Base-by-base conservation (phyloP, 2,329 filamentous ascomycete genomes). In the Arthrobotrys pseudoclavata region DNA sequence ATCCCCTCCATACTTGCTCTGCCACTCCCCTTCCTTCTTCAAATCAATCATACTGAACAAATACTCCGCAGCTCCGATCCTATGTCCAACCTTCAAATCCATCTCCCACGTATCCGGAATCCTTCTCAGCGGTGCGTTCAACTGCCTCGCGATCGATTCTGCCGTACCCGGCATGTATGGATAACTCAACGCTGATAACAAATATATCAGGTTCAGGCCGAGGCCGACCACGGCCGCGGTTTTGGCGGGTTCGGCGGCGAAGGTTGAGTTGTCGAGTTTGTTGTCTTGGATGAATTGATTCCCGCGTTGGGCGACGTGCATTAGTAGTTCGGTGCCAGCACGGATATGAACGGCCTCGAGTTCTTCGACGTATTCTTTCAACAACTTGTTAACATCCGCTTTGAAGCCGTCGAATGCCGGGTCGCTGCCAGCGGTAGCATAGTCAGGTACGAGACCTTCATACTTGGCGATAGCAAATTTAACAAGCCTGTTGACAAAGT, bases 91-190 rank as follows among this genome's bases (percentile, higher is more conserved):
- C 81, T 89, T 87, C 80, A 96, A 85, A 40, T 83, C 83, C 1
- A 86, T 84, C 78, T 89, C 86, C 91, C 92, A 96, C 52, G 85
- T 86, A 79, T 91, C 88, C 0, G 92, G 91, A 78, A 94, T 93
- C 40, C 84, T 84, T 57, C 87, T 84, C 82, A 88, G 84, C 67
- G 88, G 83, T 55, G 84, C 84, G 74, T 91, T 89, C 29, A 98
- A 88, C 85, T 97, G 95, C 79, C 88, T 84, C 80, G 93, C 88
- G 81, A 97, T 97, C 34, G 89, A 89, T 76, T 87, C 87, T 2
- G 91, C 87, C 7, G 91, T 94, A n/a, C 88, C 87, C 47, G 93
- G 94, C 87, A 97, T 92, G 85, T 95, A 97, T 0, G 94, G 94
- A 64, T 90, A 89, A 70, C 94, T 88, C 50, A 97, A 85, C 67